Evolutionary conservation across 495 filamentous ascomycete genomes (phyloP).

Genomic region (Trichocladium antarcticum): DNA sequence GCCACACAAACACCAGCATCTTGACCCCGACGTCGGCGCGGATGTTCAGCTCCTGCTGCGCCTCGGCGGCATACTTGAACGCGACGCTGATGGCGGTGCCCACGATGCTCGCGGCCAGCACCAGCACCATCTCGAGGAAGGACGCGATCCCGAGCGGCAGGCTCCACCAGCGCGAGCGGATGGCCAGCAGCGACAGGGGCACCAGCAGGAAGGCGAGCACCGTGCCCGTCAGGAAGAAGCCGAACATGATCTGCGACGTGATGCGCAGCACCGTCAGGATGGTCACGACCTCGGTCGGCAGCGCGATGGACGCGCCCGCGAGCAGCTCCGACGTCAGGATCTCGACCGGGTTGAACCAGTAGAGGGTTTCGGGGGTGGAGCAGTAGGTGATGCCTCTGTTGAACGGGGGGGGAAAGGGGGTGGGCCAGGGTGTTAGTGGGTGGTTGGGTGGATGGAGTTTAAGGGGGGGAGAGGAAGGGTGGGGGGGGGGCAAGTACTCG

Average conservation of each 20-base stretch:
- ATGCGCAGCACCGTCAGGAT: slow-evolving; percentile 62
- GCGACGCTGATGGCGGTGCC: slow-evolving; percentile 73
- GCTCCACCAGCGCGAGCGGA: slow-evolving; percentile 39
- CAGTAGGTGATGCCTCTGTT: slow-evolving; percentile 59
- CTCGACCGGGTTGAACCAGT: slow-evolving; percentile 83
- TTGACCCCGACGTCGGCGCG: slow-evolving; percentile 51
- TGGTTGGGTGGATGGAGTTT: not conserved
- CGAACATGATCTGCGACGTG: slow-evolving; percentile 89
- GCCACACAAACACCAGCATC: slow-evolving; percentile 91
- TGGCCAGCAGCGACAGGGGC: slow-evolving; percentile 30
- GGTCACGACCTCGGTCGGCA: slow-evolving; percentile 58
- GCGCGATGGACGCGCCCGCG: slow-evolving; percentile 69
- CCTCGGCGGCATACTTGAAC: slow-evolving; percentile 61
- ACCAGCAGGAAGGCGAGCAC: slow-evolving; percentile 55
- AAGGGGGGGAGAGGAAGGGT: not conserved
- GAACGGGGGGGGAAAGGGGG: not conserved
- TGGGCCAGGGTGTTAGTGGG: slow-evolving; percentile 2
- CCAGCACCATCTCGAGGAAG: slow-evolving; percentile 53
- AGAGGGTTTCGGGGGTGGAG: slow-evolving; percentile 54
- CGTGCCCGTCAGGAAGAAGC: slow-evolving; percentile 61
- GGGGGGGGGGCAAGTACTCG: slow-evolving; percentile 23
- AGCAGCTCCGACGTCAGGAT: slow-evolving; percentile 69
- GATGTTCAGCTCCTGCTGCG: slow-evolving; percentile 60
- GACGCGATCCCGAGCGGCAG: slow-evolving; percentile 45
- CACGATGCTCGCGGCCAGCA: slow-evolving; percentile 58